Evolutionary conservation across 495 filamentous ascomycete genomes (phyloP).

Genomic region (Letharia lupina): DNA sequence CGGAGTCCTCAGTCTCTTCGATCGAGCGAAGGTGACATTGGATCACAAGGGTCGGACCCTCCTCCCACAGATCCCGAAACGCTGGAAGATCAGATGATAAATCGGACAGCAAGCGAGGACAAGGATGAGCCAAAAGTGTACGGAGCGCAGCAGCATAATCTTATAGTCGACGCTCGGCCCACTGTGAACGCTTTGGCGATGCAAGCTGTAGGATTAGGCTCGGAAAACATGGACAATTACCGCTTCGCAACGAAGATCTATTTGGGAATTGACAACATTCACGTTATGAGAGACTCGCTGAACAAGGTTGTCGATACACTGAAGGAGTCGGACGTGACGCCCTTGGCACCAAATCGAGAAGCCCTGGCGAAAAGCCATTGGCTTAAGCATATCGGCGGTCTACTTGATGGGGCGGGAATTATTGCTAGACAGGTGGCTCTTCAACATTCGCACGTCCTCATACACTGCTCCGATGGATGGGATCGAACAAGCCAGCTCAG

Average conservation of each 20-base stretch:
- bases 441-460: conserved; percentile 86
- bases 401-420: conserved; percentile 74
- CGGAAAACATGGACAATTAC: conserved; percentile 98
- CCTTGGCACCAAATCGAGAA: conserved; percentile 75
- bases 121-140: conserved; percentile 55
- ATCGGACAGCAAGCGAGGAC: conserved; percentile 36
- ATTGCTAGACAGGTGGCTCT: conserved; percentile 87
- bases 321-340: conserved; percentile 85
- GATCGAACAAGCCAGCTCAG: conserved; percentile 94
- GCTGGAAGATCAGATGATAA: conserved; percentile 64
- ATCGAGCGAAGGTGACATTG: conserved; percentile 49
- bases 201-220: conserved; percentile 88
- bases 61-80: conserved; percentile 53
- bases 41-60: conserved; percentile 36
- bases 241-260: conserved; percentile 85
- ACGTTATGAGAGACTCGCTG: conserved; percentile 92
- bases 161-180: conserved; percentile 94
- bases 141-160: conserved; percentile 85
- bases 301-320: conserved; percentile 82
- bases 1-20: conserved; percentile 38
- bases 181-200: conserved; percentile 94
- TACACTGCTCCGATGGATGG: conserved; percentile 98
- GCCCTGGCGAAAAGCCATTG: conserved; percentile 75
- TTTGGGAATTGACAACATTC: conserved; percentile 98
- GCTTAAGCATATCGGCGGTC: conserved; percentile 80